Conservation (phyloP, 2,329 filamentous ascomycete genomes). For the Diaporthe vexans region DNA sequence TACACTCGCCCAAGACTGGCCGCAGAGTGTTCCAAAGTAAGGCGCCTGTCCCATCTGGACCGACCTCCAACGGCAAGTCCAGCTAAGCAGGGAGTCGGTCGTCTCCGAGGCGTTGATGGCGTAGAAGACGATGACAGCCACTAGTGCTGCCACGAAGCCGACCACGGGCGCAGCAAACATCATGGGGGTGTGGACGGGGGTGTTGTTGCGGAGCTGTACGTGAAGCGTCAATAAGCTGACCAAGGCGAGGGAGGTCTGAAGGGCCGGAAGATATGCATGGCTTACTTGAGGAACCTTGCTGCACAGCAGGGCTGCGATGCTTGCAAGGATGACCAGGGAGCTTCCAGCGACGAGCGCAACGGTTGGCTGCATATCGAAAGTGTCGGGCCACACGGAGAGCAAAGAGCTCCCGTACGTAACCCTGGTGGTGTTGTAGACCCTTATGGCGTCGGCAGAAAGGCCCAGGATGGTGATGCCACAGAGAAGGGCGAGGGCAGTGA, state of each 20-base stretch:
- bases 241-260: background rate
- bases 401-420: constrained; percentile 60
- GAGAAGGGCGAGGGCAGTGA: constrained; percentile 65
- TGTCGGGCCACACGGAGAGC: constrained; percentile 70
- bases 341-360: constrained; percentile 67
- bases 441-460: constrained; percentile 66
- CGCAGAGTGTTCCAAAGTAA: constrained; percentile 69
- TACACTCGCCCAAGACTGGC: constrained; percentile 67
- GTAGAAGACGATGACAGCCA: constrained; percentile 71
- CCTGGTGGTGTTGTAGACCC: constrained; percentile 69
- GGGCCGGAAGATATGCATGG: constrained; percentile 38
- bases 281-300: constrained; percentile 66
- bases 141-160: constrained; percentile 61
- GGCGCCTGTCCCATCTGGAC: constrained; percentile 67
- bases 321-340: constrained; percentile 63
- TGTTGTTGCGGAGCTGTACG: constrained; percentile 55
- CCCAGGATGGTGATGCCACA: constrained; percentile 67
- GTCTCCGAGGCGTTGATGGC: constrained; percentile 65
- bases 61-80: constrained; percentile 72
- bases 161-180: constrained; percentile 57
- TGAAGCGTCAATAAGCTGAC: constrained; percentile 7
- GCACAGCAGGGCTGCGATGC: constrained; percentile 61
- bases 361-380: constrained; percentile 70
- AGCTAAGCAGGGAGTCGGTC: constrained; percentile 70
- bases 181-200: constrained; percentile 52